Conservation (phyloP, 495 filamentous ascomycete genomes). For the Penicillium crystallinum region DNA sequence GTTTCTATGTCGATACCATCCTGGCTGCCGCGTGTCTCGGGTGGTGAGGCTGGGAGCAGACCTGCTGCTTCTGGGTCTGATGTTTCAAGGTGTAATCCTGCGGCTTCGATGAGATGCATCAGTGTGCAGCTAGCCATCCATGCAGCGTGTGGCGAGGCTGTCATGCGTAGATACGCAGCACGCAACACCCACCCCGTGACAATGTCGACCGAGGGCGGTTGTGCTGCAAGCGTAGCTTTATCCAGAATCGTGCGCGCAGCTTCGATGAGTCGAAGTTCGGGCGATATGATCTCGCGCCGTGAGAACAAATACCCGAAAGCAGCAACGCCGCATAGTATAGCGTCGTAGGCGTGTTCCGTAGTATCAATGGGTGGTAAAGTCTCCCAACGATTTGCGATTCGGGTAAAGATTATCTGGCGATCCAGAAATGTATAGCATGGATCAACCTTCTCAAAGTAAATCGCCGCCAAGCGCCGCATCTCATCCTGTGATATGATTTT, state of each 20-base stretch:
- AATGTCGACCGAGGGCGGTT: slow-evolving; percentile 30
- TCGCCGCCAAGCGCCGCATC: slow-evolving; percentile 32
- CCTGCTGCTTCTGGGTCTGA: slow-evolving; percentile 17
- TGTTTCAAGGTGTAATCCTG: slow-evolving; percentile 45
- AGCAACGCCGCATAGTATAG: slow-evolving; percentile 44
- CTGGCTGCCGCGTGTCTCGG: slow-evolving; percentile 13
- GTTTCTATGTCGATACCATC: neutral
- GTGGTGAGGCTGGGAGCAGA: slow-evolving; percentile 4
- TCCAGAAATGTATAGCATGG: slow-evolving; percentile 49
- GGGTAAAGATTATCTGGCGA: slow-evolving; percentile 24
- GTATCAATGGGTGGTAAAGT: slow-evolving; percentile 7
- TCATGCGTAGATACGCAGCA: slow-evolving; percentile 48
- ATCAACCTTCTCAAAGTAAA: slow-evolving; percentile 49
- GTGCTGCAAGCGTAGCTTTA: slow-evolving; percentile 25
- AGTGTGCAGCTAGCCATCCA: slow-evolving; percentile 54
- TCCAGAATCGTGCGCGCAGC: slow-evolving; percentile 43
- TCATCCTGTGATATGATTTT: slow-evolving; percentile 39
- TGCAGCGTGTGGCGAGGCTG: slow-evolving; percentile 45
- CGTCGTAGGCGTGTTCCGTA: slow-evolving; percentile 34
- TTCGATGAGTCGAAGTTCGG: slow-evolving; percentile 37
- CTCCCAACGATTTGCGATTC: slow-evolving; percentile 37
- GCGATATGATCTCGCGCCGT: slow-evolving; percentile 20
- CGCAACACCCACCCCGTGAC: slow-evolving; percentile 51
- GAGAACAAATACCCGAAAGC: slow-evolving; percentile 48
- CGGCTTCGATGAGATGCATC: slow-evolving; percentile 52